Base-by-base conservation (phyloP, 306 rosid species). In the Psophocarpus tetragonolobus region DNA sequence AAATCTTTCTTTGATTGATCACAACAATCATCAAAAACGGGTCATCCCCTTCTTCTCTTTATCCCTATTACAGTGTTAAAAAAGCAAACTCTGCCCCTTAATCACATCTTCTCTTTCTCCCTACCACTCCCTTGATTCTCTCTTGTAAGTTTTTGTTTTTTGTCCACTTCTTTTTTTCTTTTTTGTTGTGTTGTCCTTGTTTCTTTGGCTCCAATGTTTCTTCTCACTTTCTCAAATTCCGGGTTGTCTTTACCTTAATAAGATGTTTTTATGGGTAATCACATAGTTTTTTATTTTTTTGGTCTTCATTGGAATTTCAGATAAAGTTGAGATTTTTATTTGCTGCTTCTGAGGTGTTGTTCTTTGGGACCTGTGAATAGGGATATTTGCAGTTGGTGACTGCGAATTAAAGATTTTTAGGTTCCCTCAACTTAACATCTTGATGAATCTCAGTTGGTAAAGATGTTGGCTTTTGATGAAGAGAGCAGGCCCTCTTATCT, bases 21-120 rank as follows among this genome's bases (percentile, higher is more conserved):
- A 58, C 60, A 21, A 7, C 82, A 61, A 76, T 77, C 65, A 67
- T 78, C 48, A 67, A 42, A 63, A 62, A 20, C 35, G 66, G 74
- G 79, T 81, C 78, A 27, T 71, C 5, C 67, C n/a, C n/a, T n/a
- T 36, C 38, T 33, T 48, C 11, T 35, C 32, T 56, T 58, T 66
- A 23, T 68, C 27, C 17, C 24, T 72, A 17, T 36, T 65, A 17
- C 21, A 17, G n/a, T 54, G 36, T 61, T n/a, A 38, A 21, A n/a
- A 73, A 66, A 81, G 72, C 74, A 71, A 72, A 77, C 20, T 57
- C 70, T 78, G 68, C 18, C 61, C 61, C 76, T 69, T 12, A 84
- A 84, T 90, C 91, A 68, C 86, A 53, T 85, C 81, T 81, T 36
- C 67, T 71, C 84, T 82, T 68, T 71, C 18, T 68, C 50, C 45